Conservation (phyloP, 169 alveolate species). For the Toxoplasma gondii region DNA sequence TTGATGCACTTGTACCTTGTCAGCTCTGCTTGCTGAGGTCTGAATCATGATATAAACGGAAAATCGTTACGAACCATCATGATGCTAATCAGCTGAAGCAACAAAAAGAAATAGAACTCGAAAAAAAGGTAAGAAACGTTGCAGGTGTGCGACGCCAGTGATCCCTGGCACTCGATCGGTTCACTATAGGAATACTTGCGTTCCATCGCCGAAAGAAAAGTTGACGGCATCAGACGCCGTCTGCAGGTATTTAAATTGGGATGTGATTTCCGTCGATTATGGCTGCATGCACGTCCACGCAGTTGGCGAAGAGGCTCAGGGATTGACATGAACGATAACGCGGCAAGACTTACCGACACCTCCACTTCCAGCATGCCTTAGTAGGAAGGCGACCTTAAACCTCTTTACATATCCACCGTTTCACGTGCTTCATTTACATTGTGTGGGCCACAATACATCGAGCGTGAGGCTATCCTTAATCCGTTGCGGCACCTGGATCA, state of each 20-base stretch:
- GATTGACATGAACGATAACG: no score
- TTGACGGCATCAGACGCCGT: constrained; percentile 8
- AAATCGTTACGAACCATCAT: neutral
- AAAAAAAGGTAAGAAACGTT: neutral
- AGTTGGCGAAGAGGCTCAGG: neutral
- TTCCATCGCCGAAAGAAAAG: neutral
- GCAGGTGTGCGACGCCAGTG: neutral
- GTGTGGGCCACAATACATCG: no score
- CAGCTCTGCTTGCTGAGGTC: neutral
- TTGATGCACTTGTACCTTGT: neutral
- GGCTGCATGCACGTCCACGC: neutral
- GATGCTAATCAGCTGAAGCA: neutral
- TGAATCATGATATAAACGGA: neutral
- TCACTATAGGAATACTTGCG: constrained; percentile 17
- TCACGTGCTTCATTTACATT: no score
- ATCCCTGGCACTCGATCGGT: neutral
- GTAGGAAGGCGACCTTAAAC: no score
- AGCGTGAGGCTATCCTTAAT: no score
- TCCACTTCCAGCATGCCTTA: neutral
- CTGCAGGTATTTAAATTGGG: neutral
- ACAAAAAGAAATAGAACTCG: neutral
- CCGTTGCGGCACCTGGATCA: no score
- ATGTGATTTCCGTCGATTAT: neutral
- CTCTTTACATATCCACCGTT: no score
- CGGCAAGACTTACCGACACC: neutral